Evolutionary conservation across 2,329 filamentous ascomycete species (phyloP).

Genomic region (Cladosporium sp.): DNA sequence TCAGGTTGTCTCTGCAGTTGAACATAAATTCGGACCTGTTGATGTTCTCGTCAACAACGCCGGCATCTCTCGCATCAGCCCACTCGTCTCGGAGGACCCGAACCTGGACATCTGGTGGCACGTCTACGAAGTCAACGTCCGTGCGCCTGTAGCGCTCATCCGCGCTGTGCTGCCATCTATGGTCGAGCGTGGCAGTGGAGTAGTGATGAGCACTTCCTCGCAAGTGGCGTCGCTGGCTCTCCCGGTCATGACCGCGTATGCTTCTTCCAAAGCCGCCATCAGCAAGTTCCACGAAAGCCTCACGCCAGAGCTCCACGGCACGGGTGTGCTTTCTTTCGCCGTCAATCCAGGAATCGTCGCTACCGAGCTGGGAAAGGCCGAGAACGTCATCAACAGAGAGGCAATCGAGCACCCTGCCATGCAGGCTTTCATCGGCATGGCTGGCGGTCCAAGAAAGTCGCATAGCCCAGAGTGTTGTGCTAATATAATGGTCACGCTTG

Average conservation of each 20-base stretch:
- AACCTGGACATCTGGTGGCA: constrained; percentile 30
- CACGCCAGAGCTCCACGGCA: constrained; percentile 24
- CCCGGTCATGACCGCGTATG: constrained; percentile 28
- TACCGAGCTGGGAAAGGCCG: constrained; percentile 23
- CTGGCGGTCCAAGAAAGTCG: constrained; percentile 4
- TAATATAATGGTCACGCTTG: constrained; percentile 24
- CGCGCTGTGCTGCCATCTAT: constrained; percentile 29
- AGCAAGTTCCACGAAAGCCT: constrained; percentile 29
- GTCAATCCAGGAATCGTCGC: constrained; percentile 25
- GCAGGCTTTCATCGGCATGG: constrained; percentile 18
- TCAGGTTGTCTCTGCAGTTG: constrained; percentile 22
- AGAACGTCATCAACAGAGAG: constrained; percentile 22
- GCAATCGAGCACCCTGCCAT: constrained; percentile 21
- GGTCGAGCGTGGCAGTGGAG: constrained; percentile 24
- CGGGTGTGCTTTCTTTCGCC: constrained; percentile 24
- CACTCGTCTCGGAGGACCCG: constrained; percentile 19
- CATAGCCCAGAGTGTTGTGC: constrained; percentile 24
- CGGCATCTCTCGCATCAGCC: constrained; percentile 22
- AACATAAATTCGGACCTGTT: constrained; percentile 23
- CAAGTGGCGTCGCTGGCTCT: constrained; percentile 21
- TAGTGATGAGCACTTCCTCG: constrained; percentile 23
- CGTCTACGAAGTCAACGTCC: constrained; percentile 30
- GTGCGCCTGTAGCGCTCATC: constrained; percentile 25
- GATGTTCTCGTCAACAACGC: constrained; percentile 26
- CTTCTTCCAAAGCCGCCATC: constrained; percentile 29